These are phyloP conservation scores for Phtheirospermum japonicum DNA, from an alignment of 257 asterid genomes.

Conservation along the genomic window DNA sequence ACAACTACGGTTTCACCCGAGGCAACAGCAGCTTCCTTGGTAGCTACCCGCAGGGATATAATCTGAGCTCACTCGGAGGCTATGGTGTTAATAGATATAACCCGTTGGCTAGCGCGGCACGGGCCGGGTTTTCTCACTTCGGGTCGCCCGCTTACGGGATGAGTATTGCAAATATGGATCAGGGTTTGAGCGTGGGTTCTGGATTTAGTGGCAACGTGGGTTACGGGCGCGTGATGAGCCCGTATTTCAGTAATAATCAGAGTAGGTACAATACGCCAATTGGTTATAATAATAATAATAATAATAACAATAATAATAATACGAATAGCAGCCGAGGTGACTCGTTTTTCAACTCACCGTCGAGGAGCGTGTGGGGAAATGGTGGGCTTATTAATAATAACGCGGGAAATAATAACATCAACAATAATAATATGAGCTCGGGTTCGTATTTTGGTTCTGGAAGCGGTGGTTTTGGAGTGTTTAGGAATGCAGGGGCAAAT, in stretches of 20 bases:
- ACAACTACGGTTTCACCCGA: constrained; percentile 62
- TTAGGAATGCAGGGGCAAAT: constrained; percentile 41
- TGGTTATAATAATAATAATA: constrained; percentile 43
- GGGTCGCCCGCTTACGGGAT: constrained; percentile 56
- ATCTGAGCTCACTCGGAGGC: constrained; percentile 44
- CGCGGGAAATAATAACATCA: constrained; percentile 24
- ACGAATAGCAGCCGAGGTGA: constrained; percentile 50
- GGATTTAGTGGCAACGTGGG: constrained; percentile 32
- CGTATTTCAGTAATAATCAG: constrained; percentile 49
- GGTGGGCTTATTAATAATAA: constrained; percentile 34
- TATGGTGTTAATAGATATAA: constrained; percentile 63
- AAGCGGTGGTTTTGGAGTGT: constrained; percentile 44
- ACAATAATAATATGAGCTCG: constrained; percentile 35
- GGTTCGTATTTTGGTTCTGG: constrained; percentile 50
- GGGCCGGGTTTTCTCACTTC: constrained; percentile 49
- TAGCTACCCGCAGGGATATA: constrained; percentile 43
- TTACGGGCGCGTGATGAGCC: constrained; percentile 60
- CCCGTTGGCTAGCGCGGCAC: constrained; percentile 39
- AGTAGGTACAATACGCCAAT: constrained; percentile 68
- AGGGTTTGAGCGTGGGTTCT: constrained; percentile 38
- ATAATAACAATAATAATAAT: not conserved
- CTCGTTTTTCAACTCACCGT: constrained; percentile 46
- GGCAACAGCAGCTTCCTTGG: constrained; percentile 43
- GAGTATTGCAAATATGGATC: constrained; percentile 57
- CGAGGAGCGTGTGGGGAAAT: constrained; percentile 73